Base-by-base conservation (phyloP, 345 rosid genomes). In the Eucalyptus sp. region DNA sequence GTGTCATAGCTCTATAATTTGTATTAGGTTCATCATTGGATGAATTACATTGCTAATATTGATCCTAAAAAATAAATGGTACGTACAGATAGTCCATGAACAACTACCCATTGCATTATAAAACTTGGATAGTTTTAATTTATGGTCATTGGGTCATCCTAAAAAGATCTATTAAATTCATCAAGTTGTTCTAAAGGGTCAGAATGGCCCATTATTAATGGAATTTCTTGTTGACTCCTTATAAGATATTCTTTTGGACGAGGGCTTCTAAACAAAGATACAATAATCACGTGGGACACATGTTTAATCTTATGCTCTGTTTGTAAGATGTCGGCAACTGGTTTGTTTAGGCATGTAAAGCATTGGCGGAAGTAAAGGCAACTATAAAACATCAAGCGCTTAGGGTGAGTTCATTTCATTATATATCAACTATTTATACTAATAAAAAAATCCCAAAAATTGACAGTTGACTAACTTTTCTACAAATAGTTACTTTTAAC, bases 111-210 rank as follows among this genome's bases (percentile, higher is more conserved):
- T 52, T 50, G 8, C 87, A 91, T 25, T 86, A 44, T 90, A 64
- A 88, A 90, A 89, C 64, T 56, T 89, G 51, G 91, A 89, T 85
- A 56, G n/a, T 84, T 85, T 87, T 41, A 41, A 88, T 87, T 25
- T 88, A 44, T 62, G 46, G 83, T 88, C 31, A 60, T 88, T 58
- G 68, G 90, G 46, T 71, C 88, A 85, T 64, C 88, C 37, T 87
- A 51, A 25, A 86, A 86, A 15, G 46, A 86, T 4, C 50, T 60
- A 54, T 48, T 54, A 87, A 87, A 87, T 54, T 87, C 37, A 60
- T 24, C 80, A 22, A 87, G 76, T 87, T 58, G 20, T 87, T 87
- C 29, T 44, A 43, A 37, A 60, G 20, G 31, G 33, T 29, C 8
- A 62, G 2, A 62, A 29, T 13, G 31, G 4, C 33, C 68, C 15